A percentile compares a stretch with the other conserved stretches of the same genome.
Evolutionary conservation across 495 filamentous ascomycete species (phyloP).

Genomic region (Hypoxylon trugodes): DNA sequence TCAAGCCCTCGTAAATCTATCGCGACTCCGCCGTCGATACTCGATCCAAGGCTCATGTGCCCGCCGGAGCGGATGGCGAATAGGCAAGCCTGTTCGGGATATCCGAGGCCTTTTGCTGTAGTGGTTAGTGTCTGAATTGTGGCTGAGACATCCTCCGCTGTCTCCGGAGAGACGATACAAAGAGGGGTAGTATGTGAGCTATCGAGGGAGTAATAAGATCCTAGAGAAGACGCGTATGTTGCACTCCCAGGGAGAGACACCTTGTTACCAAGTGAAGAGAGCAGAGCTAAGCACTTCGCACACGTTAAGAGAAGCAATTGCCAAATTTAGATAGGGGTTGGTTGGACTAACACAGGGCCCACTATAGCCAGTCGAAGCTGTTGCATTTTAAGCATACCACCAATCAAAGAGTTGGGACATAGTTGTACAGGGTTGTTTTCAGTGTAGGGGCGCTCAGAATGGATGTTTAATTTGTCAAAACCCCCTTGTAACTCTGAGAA

Average conservation of each 20-base stretch:
- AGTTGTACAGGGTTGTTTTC: too few species aligned
- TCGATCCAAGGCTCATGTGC: slow-evolving; percentile 45
- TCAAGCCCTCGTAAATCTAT: slow-evolving; percentile 52
- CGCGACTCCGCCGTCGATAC: slow-evolving; percentile 54
- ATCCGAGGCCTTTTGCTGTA: too few species aligned
- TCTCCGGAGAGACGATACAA: slow-evolving; percentile 55
- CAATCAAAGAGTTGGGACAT: too few species aligned
- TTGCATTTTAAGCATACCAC: too few species aligned
- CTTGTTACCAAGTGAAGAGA: slow-evolving; percentile 7
- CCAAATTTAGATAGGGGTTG: too few species aligned
- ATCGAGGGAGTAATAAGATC: slow-evolving; percentile 31
- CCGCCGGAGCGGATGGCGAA: slow-evolving; percentile 60
- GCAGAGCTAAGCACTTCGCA: slow-evolving; percentile 3
- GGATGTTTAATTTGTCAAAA: too few species aligned
- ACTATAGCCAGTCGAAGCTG: too few species aligned
- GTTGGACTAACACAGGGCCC: too few species aligned
- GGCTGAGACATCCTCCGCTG: slow-evolving; percentile 49
- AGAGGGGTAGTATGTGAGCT: slow-evolving; percentile 41
- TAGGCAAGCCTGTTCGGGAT: too few species aligned
- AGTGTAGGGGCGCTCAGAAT: too few species aligned
- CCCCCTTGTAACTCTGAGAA: too few species aligned
- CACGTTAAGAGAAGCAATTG: too few species aligned
- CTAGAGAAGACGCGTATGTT: slow-evolving; percentile 15
- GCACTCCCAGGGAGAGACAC: slow-evolving; percentile 10
- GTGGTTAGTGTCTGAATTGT: slow-evolving; percentile 43